Evolutionary conservation across 2,329 filamentous ascomycete genomes (phyloP), one percentile per base, ranked within the genome.

Genomic region (Ceratocystis cubensis): DNA sequence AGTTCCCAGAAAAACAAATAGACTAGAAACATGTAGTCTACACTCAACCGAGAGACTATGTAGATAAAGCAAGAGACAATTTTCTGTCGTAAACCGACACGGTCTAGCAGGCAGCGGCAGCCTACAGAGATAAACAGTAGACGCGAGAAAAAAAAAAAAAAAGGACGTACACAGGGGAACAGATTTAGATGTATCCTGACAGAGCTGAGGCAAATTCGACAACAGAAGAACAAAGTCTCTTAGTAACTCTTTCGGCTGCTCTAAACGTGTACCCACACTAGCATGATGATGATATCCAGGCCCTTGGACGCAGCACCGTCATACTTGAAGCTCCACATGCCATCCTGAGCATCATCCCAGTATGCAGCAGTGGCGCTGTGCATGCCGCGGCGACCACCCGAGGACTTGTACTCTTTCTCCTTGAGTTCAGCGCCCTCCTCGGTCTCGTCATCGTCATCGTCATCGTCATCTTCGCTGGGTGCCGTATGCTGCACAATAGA

Each of bases 401-500:
- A 84, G n/a, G 83, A 81, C 78, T 86, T 86, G 70, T 82, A 84
- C 69, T 84, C 81, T 33, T 84, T 87, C 69, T 82, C 81, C 28
- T 79, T 81, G 80, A 75, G 74, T 73, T 74, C 56, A 65, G 78
- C 76, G 70, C 81, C 79, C 73, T 82, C 82, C 64, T 81, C 82
- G 65, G 82, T 81, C 69, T 75, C 75, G 72, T 81, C 76, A 71
- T 77, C 79, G 69, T 82, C 79, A 85, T 78, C 66, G 83, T 79
- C 37, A 84, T 67, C 65, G 6, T 67, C 65, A 5, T 67, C 66
- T 59, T 68, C 83, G 13, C 84, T 87, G 65, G 87, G 84, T 22
- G 88, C 84, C 44, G 93, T 81, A 79, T 97, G 93, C 80, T 99
- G 93, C 71, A 97, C 95, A 74, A 97, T 96, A 71, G 93, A 97